Evolutionary conservation across 2,329 filamentous ascomycete genomes (phyloP), one percentile per base, ranked within the genome.

Genomic region (Botrytis sinoallii): DNA sequence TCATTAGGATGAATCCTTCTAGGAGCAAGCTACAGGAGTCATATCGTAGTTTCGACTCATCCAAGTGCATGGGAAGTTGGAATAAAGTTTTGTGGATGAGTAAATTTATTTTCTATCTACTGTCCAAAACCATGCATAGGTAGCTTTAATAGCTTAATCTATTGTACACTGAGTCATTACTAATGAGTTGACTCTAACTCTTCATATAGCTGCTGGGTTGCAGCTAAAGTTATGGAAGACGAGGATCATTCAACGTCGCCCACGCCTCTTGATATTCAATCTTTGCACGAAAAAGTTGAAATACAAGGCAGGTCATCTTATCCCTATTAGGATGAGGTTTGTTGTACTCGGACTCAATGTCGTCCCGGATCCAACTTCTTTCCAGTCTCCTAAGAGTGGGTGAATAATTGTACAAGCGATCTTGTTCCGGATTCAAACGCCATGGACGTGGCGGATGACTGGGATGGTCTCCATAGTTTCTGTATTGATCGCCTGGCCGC

Each of bases 241-340:
- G 2, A 52, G 4, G 25, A n/a, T 0, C 0, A 5, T 52, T 7
- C 25, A n/a, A 3, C 3, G 0, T 0, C 48, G 5, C 1, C 48
- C 48, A 55, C 48, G 12, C 48, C 25, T 5, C 6, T 55, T 55
- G 48, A 55, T 7, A n/a, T 0, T 55, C 48, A 0, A 55, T 55
- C 2, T n/a, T 55, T n/a, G 48, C 10, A 0, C 48, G 48, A 14
- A 1, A 52, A 52, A 52, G 48, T 52, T 52, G 48, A 52, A 52
- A 52, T 0, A 52, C 2, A n/a, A 52, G 48, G 2, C 48, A 4
- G 0, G 10, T 52, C 48, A 52, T n/a, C 48, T 38, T 38, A 4
- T 38, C 35, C 4, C 1, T 4, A 38, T 38, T 4, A 32, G 32
- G 32, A 32, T 32, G 32, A 32, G 3, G 32, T 32, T 32, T 32